Conservation (phyloP, 345 rosid species). For the Anacardium occidentale region DNA sequence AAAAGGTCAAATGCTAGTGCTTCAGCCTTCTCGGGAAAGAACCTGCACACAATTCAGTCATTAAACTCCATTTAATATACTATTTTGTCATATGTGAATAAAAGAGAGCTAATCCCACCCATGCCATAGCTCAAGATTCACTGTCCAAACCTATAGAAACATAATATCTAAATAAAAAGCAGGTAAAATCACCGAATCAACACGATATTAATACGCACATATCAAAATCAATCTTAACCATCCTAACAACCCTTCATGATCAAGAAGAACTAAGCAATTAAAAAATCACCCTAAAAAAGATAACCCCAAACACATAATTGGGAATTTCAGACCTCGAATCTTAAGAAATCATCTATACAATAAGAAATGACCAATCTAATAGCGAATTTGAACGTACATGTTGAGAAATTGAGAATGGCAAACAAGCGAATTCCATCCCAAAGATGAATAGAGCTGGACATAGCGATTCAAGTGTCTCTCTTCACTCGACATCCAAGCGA, state of each 20-base stretch:
- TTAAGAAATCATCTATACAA: background rate
- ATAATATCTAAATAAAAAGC: no score
- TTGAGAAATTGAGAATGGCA: slow-evolving; percentile 88
- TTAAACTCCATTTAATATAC: slow-evolving; percentile 17
- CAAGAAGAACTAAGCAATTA: background rate
- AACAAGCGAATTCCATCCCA: slow-evolving; percentile 72
- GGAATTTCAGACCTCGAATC: background rate
- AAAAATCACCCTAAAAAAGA: background rate
- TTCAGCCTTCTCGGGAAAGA: slow-evolving; percentile 78
- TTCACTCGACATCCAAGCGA: slow-evolving; percentile 89
- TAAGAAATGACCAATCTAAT: background rate
- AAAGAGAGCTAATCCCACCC: background rate
- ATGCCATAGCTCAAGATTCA: background rate
- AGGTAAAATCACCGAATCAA: background rate
- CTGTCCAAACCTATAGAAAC: background rate
- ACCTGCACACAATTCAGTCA: slow-evolving; percentile 49
- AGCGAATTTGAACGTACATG: slow-evolving; percentile 38
- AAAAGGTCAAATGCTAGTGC: slow-evolving; percentile 59
- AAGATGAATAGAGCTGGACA: slow-evolving; percentile 62
- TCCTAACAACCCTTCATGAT: background rate
- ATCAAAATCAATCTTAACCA: background rate
- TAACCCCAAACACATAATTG: no score
- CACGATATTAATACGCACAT: background rate
- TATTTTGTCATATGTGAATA: background rate
- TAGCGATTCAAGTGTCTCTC: slow-evolving; percentile 67